Conservation (phyloP, 768 basidiomycete species). For the Serpula lacrymans region DNA sequence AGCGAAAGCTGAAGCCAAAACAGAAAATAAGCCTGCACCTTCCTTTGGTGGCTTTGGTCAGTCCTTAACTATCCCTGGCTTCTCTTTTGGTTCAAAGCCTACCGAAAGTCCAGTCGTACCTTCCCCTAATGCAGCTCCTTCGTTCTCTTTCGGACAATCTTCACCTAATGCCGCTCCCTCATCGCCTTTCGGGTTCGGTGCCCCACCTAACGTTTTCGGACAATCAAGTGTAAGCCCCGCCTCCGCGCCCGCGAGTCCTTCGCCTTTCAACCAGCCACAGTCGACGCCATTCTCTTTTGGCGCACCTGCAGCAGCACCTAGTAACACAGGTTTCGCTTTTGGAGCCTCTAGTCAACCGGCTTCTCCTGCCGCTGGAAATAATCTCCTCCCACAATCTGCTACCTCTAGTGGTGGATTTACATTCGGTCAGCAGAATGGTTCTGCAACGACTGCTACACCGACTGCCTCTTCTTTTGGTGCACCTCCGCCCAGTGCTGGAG, state of each 20-base stretch:
- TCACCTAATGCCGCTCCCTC: constrained; percentile 33
- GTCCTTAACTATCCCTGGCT: constrained; percentile 33
- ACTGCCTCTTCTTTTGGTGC: constrained; percentile 50
- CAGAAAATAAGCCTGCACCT: constrained; percentile 39
- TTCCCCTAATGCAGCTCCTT: constrained; percentile 36
- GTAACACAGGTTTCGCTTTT: constrained; percentile 43
- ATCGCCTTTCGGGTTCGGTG: constrained; percentile 45
- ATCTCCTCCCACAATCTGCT: constrained; percentile 35
- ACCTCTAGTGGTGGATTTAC: constrained; percentile 21
- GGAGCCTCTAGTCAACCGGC: constrained; percentile 52
- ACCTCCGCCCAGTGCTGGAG: constrained; percentile 28
- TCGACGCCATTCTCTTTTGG: constrained; percentile 45
- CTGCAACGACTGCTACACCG: constrained; percentile 36
- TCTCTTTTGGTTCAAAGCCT: constrained; percentile 46
- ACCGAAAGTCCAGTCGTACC: constrained; percentile 36
- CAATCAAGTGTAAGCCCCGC: constrained; percentile 30
- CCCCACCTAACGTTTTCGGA: constrained; percentile 40
- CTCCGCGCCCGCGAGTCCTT: constrained; percentile 57
- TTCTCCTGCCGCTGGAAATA: constrained; percentile 47
- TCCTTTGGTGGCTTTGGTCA: constrained; percentile 49
- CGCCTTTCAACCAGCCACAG: constrained; percentile 44
- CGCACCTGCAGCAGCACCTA: constrained; percentile 34
- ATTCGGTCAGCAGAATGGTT: constrained; percentile 37
- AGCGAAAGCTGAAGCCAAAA: constrained; percentile 39
- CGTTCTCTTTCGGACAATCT: constrained; percentile 49